phyloP scores from a whole-genome alignment of 176 grass and related monocot genomes.

The Avena eriantha region DNA sequence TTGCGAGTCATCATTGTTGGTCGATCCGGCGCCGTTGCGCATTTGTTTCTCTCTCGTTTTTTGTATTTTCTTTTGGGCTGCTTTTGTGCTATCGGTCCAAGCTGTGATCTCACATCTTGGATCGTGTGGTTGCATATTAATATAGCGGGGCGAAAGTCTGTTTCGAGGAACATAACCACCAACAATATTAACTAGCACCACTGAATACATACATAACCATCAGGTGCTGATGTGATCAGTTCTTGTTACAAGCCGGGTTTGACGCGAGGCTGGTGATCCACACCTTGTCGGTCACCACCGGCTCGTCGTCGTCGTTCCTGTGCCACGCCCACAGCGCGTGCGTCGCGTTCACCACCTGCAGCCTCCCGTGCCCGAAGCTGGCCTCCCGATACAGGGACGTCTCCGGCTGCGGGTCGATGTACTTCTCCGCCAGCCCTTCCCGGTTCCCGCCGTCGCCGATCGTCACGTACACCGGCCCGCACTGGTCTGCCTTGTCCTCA shows the following conservation, averaged over 20 bases:
- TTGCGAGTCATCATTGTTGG: too few species aligned
- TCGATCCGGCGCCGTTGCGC: too few species aligned
- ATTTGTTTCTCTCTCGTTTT: too few species aligned
- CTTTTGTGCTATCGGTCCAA: too few species aligned
- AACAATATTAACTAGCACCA: not conserved
- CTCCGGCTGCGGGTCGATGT: conserved; percentile 16
- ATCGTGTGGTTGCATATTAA: too few species aligned
- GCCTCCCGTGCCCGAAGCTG: conserved; percentile 14
- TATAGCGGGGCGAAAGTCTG: too few species aligned
- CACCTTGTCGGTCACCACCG: not conserved
- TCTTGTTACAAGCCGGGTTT: not conserved
- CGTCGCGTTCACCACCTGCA: conserved; percentile 17
- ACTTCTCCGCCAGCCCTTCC: conserved; percentile 17
- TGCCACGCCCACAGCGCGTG: conserved; percentile 25
- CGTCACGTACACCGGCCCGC: conserved; percentile 25
- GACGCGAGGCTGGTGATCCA: conserved; percentile 22
- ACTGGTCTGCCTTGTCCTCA: not conserved
- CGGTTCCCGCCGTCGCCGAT: conserved; percentile 31
- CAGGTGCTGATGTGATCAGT: not conserved
- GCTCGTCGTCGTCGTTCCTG: conserved; percentile 22
- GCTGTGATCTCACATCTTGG: too few species aligned
- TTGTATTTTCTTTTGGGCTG: too few species aligned
- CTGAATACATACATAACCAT: not conserved
- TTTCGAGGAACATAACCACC: too few species aligned
- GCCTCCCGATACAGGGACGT: conserved; percentile 19